These are phyloP conservation scores for Leccinum pachyderme DNA, from an alignment of 1,284 basidiomycete species.

Conservation along the genomic window DNA sequence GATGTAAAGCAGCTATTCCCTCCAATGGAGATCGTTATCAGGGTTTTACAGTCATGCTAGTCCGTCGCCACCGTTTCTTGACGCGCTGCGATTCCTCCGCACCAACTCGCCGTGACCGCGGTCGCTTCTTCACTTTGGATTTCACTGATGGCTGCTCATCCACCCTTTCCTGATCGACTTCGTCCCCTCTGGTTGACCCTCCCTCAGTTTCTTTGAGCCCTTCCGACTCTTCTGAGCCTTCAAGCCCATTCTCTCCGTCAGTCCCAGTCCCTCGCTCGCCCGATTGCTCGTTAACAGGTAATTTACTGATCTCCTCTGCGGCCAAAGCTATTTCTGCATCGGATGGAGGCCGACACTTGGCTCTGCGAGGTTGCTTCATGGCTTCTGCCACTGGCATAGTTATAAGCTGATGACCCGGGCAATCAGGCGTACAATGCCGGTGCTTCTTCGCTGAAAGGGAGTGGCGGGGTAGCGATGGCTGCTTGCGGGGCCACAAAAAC, in stretches of 20 bases:
- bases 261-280: background rate
- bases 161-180: background rate
- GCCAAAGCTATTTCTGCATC: slow-evolving; percentile 25
- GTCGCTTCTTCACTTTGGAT: slow-evolving; percentile 16
- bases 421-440: slow-evolving; percentile 13
- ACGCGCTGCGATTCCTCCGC: slow-evolving; percentile 14
- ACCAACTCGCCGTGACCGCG: slow-evolving; percentile 15
- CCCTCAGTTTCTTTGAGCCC: slow-evolving; percentile 15
- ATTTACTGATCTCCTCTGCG: slow-evolving; percentile 9
- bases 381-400: slow-evolving; percentile 19
- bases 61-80: slow-evolving; percentile 20
- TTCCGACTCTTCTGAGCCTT: slow-evolving; percentile 17
- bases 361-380: slow-evolving; percentile 22
- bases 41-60: background rate
- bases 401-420: slow-evolving; percentile 27
- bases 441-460: slow-evolving; percentile 27
- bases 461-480: slow-evolving; percentile 26
- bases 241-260: slow-evolving; percentile 5
- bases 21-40: slow-evolving; percentile 3
- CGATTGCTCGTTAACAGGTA: background rate
- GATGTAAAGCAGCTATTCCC: background rate
- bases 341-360: slow-evolving; percentile 25
- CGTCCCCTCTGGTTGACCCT: slow-evolving; percentile 9
- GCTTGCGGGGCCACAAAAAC: slow-evolving; percentile 26
- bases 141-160: slow-evolving; percentile 3